A percentile compares a stretch with the other conserved stretches of the same genome.
Conservation (phyloP, 768 basidiomycete genomes). For the Suillus alpinus region DNA sequence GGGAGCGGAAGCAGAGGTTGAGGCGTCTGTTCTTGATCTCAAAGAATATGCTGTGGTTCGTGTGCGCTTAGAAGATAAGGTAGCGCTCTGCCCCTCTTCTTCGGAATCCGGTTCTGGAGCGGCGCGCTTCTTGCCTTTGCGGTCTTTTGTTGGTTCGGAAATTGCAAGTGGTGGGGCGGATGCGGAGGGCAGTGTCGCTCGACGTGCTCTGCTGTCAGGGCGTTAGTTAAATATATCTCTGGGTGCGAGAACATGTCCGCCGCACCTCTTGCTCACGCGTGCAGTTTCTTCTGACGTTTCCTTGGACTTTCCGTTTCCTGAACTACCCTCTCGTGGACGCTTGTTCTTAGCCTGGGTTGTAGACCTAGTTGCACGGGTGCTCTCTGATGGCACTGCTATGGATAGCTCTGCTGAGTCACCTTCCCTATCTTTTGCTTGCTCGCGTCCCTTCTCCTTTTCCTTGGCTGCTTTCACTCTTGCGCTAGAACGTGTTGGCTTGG, state of each 20-base stretch:
- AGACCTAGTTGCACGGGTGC: conserved; percentile 40
- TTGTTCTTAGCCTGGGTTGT: conserved; percentile 39
- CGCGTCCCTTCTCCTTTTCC: conserved; percentile 59
- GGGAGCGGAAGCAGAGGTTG: conserved; percentile 40
- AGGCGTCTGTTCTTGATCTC: conserved; percentile 51
- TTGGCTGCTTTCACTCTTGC: conserved; percentile 75
- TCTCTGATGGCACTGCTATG: conserved; percentile 37
- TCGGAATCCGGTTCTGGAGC: conserved; percentile 67
- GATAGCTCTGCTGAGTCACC: conserved; percentile 45
- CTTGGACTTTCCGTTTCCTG: conserved; percentile 63
- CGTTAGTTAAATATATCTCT: conserved; percentile 20
- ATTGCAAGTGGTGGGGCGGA: conserved; percentile 53
- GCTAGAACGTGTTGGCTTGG: conserved; percentile 66
- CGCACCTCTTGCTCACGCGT: conserved; percentile 64
- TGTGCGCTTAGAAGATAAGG: conserved; percentile 54
- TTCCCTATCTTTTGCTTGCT: conserved; percentile 54
- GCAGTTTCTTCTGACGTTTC: conserved; percentile 52
- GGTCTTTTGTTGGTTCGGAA: conserved; percentile 72
- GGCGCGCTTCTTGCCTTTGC: conserved; percentile 93
- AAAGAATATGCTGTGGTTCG: conserved; percentile 64
- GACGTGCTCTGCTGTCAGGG: conserved; percentile 52
- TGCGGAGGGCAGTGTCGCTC: conserved; percentile 44
- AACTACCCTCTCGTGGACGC: conserved; percentile 49
- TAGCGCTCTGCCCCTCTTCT: conserved; percentile 53
- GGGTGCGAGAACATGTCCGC: conserved; percentile 17